These are phyloP conservation scores for Fraxinus dipetala DNA, from an alignment of 305 asterid genomes.

Conservation along the genomic window DNA sequence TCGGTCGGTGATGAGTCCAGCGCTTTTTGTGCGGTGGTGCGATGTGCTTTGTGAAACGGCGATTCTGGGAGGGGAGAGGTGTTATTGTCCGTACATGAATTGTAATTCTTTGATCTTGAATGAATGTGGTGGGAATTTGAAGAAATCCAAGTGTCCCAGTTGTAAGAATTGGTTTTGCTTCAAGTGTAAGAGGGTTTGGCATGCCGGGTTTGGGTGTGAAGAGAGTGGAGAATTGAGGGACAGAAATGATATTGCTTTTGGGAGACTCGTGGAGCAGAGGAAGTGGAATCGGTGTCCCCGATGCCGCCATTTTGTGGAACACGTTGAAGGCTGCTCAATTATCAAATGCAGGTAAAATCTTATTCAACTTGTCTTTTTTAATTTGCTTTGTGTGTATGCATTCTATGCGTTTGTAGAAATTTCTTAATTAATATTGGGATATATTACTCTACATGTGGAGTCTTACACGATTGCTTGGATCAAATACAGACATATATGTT, in stretches of 20 bases:
- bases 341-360: slow-evolving; percentile 45
- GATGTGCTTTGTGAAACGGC: slow-evolving; percentile 42
- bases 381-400: slow-evolving; percentile 23
- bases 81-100: slow-evolving; percentile 57
- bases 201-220: slow-evolving; percentile 46
- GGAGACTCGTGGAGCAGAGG: slow-evolving; percentile 44
- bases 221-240: slow-evolving; percentile 39
- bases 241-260: slow-evolving; percentile 40
- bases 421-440: slow-evolving; percentile 19
- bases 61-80: slow-evolving; percentile 30
- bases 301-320: slow-evolving; percentile 49
- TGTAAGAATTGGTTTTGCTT: slow-evolving; percentile 43
- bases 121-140: slow-evolving; percentile 47
- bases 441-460: neutral
- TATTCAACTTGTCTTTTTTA: neutral
- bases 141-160: slow-evolving; percentile 37
- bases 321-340: slow-evolving; percentile 39
- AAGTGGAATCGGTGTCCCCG: slow-evolving; percentile 53
- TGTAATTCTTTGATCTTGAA: slow-evolving; percentile 58
- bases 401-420: slow-evolving; percentile 26
- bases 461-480: neutral
- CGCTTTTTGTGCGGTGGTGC: slow-evolving; percentile 52
- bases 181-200: slow-evolving; percentile 44
- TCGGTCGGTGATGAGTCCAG: slow-evolving; percentile 31
- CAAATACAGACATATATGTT: neutral